phyloP scores from a whole-genome alignment of 1,284 basidiomycete species.

The Ganoderma lingzhi region DNA sequence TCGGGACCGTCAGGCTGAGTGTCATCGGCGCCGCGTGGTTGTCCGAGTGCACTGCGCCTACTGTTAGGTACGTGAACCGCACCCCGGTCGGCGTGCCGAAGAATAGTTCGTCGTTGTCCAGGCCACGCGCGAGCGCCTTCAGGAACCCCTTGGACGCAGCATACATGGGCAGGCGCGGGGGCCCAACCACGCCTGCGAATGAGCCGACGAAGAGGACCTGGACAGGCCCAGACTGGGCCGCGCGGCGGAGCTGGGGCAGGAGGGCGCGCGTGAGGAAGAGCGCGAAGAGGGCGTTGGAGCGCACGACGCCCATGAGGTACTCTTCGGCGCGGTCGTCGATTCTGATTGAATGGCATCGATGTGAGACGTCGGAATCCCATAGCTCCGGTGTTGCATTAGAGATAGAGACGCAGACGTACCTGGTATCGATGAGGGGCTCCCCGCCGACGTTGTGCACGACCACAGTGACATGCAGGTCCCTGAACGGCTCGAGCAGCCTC shows the following conservation, averaged over 20 bases:
- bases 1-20: slow-evolving; percentile 27
- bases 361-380: no score
- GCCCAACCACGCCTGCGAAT: slow-evolving; percentile 31
- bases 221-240: slow-evolving; percentile 35
- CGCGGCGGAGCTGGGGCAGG: slow-evolving; percentile 37
- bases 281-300: slow-evolving; percentile 38
- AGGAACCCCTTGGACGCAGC: slow-evolving; percentile 38
- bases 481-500: no score
- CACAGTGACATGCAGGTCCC: no score
- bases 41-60: slow-evolving; percentile 36
- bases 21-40: slow-evolving; percentile 19
- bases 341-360: slow-evolving; percentile 22
- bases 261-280: slow-evolving; percentile 39
- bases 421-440: no score
- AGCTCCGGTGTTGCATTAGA: no score
- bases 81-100: slow-evolving; percentile 33
- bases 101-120: slow-evolving; percentile 39
- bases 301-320: slow-evolving; percentile 29
- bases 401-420: no score
- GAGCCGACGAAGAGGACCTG: slow-evolving; percentile 39
- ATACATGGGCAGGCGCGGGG: slow-evolving; percentile 37
- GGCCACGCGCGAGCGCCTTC: slow-evolving; percentile 34
- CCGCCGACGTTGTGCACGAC: no score
- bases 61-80: slow-evolving; percentile 34
- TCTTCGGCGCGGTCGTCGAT: slow-evolving; percentile 35